These are phyloP conservation scores for Cyphellophora europaea DNA, from an alignment of 2,329 filamentous ascomycete genomes.

Conservation along the genomic window DNA sequence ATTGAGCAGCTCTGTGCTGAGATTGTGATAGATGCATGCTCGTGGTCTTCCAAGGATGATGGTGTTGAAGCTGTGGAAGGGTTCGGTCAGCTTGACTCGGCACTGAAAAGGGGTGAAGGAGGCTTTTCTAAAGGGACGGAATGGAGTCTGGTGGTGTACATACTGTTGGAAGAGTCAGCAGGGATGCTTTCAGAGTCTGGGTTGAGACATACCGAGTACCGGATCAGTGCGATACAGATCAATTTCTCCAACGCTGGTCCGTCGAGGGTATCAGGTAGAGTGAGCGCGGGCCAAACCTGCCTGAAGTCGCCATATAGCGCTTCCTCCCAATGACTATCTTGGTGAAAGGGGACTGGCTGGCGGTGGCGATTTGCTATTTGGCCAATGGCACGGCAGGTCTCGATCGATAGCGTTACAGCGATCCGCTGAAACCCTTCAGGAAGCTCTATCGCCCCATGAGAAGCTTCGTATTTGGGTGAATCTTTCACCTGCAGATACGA, in stretches of 20 bases:
- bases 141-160: too few relatives aligned
- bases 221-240: background rate
- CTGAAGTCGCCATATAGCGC: background rate
- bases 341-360: background rate
- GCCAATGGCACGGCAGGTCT: background rate
- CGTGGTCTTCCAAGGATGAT: background rate
- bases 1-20: background rate
- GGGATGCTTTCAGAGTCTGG: too few relatives aligned
- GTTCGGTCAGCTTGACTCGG: too few relatives aligned
- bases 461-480: too few relatives aligned
- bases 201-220: slow-evolving; percentile 1
- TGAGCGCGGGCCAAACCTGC: background rate
- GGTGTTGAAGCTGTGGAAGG: too few relatives aligned
- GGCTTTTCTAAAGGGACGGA: too few relatives aligned
- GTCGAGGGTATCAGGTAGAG: background rate
- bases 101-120: too few relatives aligned
- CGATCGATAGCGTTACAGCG: background rate
- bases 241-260: background rate
- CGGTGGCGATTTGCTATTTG: background rate
- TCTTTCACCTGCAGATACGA: too few relatives aligned
- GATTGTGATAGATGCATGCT: background rate
- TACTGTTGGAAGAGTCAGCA: too few relatives aligned
- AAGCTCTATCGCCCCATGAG: too few relatives aligned
- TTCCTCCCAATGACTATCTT: background rate
- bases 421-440: background rate